Evolutionary conservation across 129 eudicot species (phyloP).

Genomic region (Artemisia tridentata): DNA sequence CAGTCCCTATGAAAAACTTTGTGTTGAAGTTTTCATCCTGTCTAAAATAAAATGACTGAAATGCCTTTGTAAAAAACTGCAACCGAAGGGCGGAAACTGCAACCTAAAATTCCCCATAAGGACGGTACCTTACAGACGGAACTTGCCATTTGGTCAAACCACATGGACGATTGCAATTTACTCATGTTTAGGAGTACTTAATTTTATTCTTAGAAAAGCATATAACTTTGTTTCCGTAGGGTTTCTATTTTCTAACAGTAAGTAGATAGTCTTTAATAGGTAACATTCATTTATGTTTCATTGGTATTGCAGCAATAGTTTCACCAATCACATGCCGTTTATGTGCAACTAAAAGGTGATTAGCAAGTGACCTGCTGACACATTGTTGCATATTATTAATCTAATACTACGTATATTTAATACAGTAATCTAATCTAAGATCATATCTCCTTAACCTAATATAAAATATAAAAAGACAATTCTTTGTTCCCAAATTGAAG

Average conservation of each 20-base stretch:
- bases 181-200: too few relatives aligned
- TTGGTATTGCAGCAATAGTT: constrained; percentile 21
- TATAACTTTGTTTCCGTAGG: constrained; percentile 6
- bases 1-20: too few relatives aligned
- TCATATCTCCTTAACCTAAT: constrained; percentile 32
- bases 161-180: too few relatives aligned
- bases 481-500: constrained; percentile 28
- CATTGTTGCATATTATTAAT: constrained; percentile 20
- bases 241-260: neutral
- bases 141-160: too few relatives aligned
- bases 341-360: constrained; percentile 29
- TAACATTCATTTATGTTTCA: constrained; percentile 12
- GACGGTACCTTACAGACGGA: too few relatives aligned
- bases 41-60: too few relatives aligned
- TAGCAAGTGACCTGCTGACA: constrained; percentile 36
- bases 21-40: too few relatives aligned
- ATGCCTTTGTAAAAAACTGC: too few relatives aligned
- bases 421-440: constrained; percentile 29
- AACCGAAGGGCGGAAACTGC: too few relatives aligned
- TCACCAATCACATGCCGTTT: constrained; percentile 23
- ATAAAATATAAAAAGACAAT: constrained; percentile 10
- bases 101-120: too few relatives aligned
- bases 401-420: neutral
- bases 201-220: constrained; percentile 1
- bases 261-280: constrained; percentile 7